Evolutionary conservation across 495 filamentous ascomycete genomes (phyloP).

Genomic region (Sphaerosporella brunnea): DNA sequence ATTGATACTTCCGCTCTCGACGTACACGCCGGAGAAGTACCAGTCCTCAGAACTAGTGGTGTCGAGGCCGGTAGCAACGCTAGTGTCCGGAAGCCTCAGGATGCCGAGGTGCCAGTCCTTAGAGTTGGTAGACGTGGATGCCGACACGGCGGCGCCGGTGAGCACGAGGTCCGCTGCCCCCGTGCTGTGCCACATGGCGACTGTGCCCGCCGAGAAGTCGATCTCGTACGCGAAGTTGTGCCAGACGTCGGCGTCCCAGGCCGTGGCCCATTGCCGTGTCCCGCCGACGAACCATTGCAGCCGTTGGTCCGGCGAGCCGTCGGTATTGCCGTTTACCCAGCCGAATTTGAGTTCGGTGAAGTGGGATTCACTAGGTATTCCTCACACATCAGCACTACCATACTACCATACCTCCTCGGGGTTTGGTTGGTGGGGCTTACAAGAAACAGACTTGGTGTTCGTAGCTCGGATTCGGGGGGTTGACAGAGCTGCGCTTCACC

Average conservation of each 20-base stretch:
- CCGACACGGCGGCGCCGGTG: slow-evolving; percentile 39
- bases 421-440: too few relatives aligned
- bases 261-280: slow-evolving; percentile 35
- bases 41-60: slow-evolving; percentile 46
- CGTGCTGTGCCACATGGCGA: slow-evolving; percentile 53
- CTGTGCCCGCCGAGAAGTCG: slow-evolving; percentile 40
- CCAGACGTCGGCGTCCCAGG: slow-evolving; percentile 42
- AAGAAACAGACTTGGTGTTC: slow-evolving; percentile 68
- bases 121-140: slow-evolving; percentile 46
- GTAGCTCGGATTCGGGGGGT: slow-evolving; percentile 40
- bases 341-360: slow-evolving; percentile 64
- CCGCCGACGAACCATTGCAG: slow-evolving; percentile 40
- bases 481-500: slow-evolving; percentile 39
- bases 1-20: slow-evolving; percentile 46
- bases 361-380: slow-evolving; percentile 52
- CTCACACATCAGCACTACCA: slow-evolving; percentile 3
- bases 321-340: slow-evolving; percentile 40
- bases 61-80: slow-evolving; percentile 29
- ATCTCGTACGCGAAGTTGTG: slow-evolving; percentile 56
- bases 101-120: slow-evolving; percentile 60
- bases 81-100: slow-evolving; percentile 42
- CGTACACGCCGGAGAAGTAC: slow-evolving; percentile 55
- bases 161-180: slow-evolving; percentile 39
- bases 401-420: neutral
- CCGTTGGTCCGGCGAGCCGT: slow-evolving; percentile 29